Base-by-base conservation (phyloP, 2,329 filamentous ascomycete species). In the Exophiala aquamarina region DNA sequence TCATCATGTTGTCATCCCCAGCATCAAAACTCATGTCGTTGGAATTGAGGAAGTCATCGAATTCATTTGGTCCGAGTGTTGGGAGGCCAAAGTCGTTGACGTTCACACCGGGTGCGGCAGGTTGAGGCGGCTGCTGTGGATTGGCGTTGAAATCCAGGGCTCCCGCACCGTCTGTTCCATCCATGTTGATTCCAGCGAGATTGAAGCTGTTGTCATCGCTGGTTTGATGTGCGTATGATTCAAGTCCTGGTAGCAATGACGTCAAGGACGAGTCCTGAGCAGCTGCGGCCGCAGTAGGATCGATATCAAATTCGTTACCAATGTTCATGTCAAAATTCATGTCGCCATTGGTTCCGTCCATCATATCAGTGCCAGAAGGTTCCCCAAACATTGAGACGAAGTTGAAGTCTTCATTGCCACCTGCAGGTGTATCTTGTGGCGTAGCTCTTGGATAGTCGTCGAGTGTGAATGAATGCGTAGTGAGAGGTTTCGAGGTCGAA, bases 11-110 rank as follows among this genome's bases (percentile, higher is more conserved):
- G 18, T 69, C 69, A 57, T 70, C 63, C 48, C 71, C 70, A n/a
- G 71, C 67, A 44, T 73, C 71, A 46, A 74, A 73, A 44, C 46
- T 55, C 49, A 55, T 55, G 49, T 64, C 71, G 14, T 70, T 72
- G 53, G 69, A 66, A 11, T 66, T 68, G 5, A 65, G 67, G 2
- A 58, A 65, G 57, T 70, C 49, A 20, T 59, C 60, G 43, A 55
- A 41, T 47, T 59, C 60, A 56, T 61, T 46, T 28, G 49, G 38
- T 42, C 47, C 49, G n/a, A 58, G 32, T 18, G 45, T 41, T 35
- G 49, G 55, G n/a, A 56, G 52, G 20, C 55, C 46, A 32, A 56
- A 54, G 38, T 57, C 50, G 40, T 48, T 53, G n/a, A 39, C 14
- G 26, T 34, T 52, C 32, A 46, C 49, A 26, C 11, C 11, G 23